Evolutionary conservation across 495 filamentous ascomycete genomes (phyloP).

Genomic region (Staphylotrichum tortipilum): DNA sequence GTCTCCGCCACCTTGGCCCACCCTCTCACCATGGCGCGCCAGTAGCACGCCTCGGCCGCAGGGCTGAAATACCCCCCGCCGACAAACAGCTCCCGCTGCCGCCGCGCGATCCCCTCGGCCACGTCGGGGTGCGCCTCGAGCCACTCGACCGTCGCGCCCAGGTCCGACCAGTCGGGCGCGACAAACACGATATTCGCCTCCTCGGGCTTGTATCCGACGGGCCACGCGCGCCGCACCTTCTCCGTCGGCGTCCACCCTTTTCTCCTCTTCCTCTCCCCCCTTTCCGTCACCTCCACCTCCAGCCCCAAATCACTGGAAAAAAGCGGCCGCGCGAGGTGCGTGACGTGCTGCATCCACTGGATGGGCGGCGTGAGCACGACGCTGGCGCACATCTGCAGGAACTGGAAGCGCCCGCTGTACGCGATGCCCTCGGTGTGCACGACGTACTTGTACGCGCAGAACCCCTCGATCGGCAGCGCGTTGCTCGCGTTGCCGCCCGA

Average conservation of each 20-base stretch:
- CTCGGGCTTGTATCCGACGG: slow-evolving; percentile 23
- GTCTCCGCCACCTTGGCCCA: slow-evolving; percentile 36
- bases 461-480: slow-evolving; percentile 39
- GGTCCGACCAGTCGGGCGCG: slow-evolving; percentile 43
- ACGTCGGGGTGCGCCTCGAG: slow-evolving; percentile 33
- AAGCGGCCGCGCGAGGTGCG: slow-evolving; percentile 37
- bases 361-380: slow-evolving; percentile 42
- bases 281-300: too few species aligned
- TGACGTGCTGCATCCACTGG: slow-evolving; percentile 43
- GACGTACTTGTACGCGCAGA: slow-evolving; percentile 45
- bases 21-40: slow-evolving; percentile 40
- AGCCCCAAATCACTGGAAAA: slow-evolving; percentile 29
- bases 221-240: slow-evolving; percentile 28
- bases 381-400: slow-evolving; percentile 42
- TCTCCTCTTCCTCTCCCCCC: too few species aligned
- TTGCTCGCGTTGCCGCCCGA: slow-evolving; percentile 21
- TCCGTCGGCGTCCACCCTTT: slow-evolving; percentile 13
- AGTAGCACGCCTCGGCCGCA: slow-evolving; percentile 47
- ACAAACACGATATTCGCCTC: slow-evolving; percentile 48
- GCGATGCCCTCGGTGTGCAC: slow-evolving; percentile 55
- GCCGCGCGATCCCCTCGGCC: slow-evolving; percentile 41
- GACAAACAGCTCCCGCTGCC: slow-evolving; percentile 38
- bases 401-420: slow-evolving; percentile 49
- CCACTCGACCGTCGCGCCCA: slow-evolving; percentile 37
- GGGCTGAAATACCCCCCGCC: slow-evolving; percentile 40